These are phyloP conservation scores for Physcomitrellopsis africana DNA, from an alignment of 225 moss, liverwort and hornwort genomes.

Conservation along the genomic window DNA sequence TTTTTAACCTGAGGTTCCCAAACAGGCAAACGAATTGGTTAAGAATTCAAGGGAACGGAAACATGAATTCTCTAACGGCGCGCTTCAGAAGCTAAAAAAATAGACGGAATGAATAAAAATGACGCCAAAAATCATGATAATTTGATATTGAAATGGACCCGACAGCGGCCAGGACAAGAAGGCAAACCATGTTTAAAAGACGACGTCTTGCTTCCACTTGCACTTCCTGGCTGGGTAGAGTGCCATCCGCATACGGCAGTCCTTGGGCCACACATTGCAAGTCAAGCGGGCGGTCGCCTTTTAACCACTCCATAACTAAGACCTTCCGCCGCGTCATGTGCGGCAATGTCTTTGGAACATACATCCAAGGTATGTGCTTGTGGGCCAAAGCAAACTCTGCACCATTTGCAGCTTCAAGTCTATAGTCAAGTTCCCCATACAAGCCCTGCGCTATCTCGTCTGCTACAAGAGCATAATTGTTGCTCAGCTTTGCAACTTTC, in stretches of 20 bases:
- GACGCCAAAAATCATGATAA: not conserved
- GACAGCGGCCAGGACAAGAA: not conserved
- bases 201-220: constrained; percentile 70
- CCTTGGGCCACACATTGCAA: constrained; percentile 76
- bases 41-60: not conserved
- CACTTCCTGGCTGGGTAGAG: constrained; percentile 49
- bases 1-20: constrained; percentile 72
- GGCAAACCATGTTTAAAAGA: constrained; percentile 79
- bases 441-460: constrained; percentile 93
- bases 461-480: constrained; percentile 81
- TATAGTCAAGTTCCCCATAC: constrained; percentile 94
- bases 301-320: constrained; percentile 95
- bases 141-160: constrained; percentile 5
- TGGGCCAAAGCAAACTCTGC: constrained; percentile 68
- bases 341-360: constrained; percentile 68
- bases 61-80: not conserved
- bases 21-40: constrained; percentile 12
- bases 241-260: constrained; percentile 47
- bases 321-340: constrained; percentile 75
- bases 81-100: constrained; percentile 3
- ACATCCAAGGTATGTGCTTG: constrained; percentile 67
- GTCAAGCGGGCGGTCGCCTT: constrained; percentile 82
- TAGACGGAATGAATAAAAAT: not conserved
- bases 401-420: constrained; percentile 80
- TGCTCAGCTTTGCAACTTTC: constrained; percentile 73